Conservation (phyloP, 2,329 filamentous ascomycete genomes). For the Claviceps maximensis region DNA sequence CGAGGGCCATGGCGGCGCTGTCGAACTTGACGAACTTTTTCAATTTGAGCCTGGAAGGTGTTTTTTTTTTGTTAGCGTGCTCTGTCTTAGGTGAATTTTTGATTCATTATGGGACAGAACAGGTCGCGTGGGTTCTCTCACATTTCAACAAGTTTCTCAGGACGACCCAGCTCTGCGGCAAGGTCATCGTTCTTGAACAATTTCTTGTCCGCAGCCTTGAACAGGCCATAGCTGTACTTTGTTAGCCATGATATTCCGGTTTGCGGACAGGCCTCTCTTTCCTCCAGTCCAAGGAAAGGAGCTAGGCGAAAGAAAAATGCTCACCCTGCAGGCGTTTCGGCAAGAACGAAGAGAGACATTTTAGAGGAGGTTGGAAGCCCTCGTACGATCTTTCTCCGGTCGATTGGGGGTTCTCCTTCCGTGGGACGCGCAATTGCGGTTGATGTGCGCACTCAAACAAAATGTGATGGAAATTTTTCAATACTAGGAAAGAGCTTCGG, state of each 20-base stretch:
- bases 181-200: slow-evolving; percentile 79
- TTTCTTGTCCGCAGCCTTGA: slow-evolving; percentile 99
- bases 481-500: slow-evolving; percentile 18
- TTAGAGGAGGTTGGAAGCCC: slow-evolving; percentile 23
- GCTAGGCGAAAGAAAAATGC: slow-evolving; percentile 15
- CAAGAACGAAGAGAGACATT: slow-evolving; percentile 87
- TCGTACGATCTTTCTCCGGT: slow-evolving; percentile 18
- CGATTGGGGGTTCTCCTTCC: slow-evolving; percentile 20
- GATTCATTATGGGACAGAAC: background rate
- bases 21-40: slow-evolving; percentile 98
- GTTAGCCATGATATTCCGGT: slow-evolving; percentile 15
- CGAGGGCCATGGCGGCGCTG: slow-evolving; percentile 76
- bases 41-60: slow-evolving; percentile 60
- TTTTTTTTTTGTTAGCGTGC: background rate
- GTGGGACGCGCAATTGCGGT: slow-evolving; percentile 24
- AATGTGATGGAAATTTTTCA: slow-evolving; percentile 31
- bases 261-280: background rate
- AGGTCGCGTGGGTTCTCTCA: slow-evolving; percentile 32
- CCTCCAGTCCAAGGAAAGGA: background rate
- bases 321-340: slow-evolving; percentile 77
- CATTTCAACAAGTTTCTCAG: slow-evolving; percentile 78
- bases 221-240: slow-evolving; percentile 71
- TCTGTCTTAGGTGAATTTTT: background rate
- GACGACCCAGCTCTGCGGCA: slow-evolving; percentile 57
- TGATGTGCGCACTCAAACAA: slow-evolving; percentile 22